Evolutionary conservation across 345 rosid genomes (phyloP).

Genomic region (Kandelia obovata): DNA sequence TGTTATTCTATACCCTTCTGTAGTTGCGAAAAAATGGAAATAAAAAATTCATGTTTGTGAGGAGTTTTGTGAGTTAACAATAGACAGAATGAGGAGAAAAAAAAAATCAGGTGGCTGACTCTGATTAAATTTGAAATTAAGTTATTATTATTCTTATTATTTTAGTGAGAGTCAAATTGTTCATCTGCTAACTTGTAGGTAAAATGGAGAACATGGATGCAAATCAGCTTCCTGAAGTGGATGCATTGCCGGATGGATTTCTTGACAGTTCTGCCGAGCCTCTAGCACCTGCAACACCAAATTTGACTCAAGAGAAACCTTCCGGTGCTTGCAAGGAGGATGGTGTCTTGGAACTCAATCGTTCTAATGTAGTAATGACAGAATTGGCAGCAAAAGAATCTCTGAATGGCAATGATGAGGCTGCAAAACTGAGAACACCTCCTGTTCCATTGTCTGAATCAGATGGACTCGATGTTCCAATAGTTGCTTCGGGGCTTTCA

Average conservation of each 20-base stretch:
- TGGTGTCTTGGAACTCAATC: conserved; percentile 17
- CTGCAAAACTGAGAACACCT: conserved; percentile 48
- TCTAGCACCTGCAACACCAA: conserved; percentile 47
- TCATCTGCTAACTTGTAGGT: conserved; percentile 16
- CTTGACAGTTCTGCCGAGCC: conserved; percentile 65
- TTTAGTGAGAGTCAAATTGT: background rate
- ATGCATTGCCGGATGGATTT: conserved; percentile 89
- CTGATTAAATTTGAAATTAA: no score
- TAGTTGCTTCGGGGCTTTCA: conserved; percentile 29
- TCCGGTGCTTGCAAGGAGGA: conserved; percentile 29
- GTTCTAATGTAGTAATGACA: conserved; percentile 15
- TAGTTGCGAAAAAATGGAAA: no score
- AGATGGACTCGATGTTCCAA: conserved; percentile 28
- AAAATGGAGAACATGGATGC: conserved; percentile 58
- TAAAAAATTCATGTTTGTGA: no score
- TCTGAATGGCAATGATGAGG: conserved; percentile 35
- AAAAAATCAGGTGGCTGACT: no score
- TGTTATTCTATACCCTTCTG: no score
- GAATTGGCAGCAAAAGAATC: conserved; percentile 17
- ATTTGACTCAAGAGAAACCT: conserved; percentile 41
- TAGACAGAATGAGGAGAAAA: no score
- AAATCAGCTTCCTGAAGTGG: conserved; percentile 84
- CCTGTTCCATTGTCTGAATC: conserved; percentile 65
- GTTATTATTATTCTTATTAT: no score
- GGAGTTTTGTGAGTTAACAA: no score